Evolutionary conservation across 305 asterid genomes (phyloP), one percentile per base, ranked within the genome.

Genomic region (Plantago rigida): DNA sequence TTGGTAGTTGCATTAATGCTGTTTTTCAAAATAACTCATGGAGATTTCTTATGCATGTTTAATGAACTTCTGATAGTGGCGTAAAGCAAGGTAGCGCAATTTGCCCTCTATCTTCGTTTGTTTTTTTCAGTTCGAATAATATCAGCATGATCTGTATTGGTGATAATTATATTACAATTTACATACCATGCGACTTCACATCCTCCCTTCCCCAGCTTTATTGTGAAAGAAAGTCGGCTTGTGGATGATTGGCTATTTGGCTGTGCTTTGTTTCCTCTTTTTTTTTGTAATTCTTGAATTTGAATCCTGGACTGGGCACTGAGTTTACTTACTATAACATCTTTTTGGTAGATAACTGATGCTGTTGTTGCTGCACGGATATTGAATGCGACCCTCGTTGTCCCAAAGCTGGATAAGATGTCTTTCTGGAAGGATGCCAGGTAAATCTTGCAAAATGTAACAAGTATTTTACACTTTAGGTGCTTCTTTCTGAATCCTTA

Each of bases 281-380:
- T 26, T 47, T 53, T 31, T 31, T 34, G 58, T 13, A 39, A 60
- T 3, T 24, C 9, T 12, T 7, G 49, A 44, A 4, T 54, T 56
- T 48, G 72, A 59, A 59, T 57, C 60, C 66, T 47, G 19, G 58
- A 13, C 65, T 54, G 52, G 61, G 56, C n/a, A 7, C 74, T 69
- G 55, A 71, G 54, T 42, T 56, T 51, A n/a, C 14, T 51, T 2
- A 2, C 2, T 22, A 22, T 22, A 22, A 22, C 75, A 50, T 67
- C 49, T 60, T 49, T 49, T 72, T 56, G 75, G 71, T 84, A 89
- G 97, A 93, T 93, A 69, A 85, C 87, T 68, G 97, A 89, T 80
- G 96, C 97, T 76, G 97, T 93, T 72, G 97, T 84, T 82, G 99
- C 95, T 76, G 99, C 99, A 51, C 94, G 96, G 69, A 87, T 93